These are phyloP conservation scores for Acacia crassicarpa DNA, from an alignment of 306 rosid species.

Conservation along the genomic window DNA sequence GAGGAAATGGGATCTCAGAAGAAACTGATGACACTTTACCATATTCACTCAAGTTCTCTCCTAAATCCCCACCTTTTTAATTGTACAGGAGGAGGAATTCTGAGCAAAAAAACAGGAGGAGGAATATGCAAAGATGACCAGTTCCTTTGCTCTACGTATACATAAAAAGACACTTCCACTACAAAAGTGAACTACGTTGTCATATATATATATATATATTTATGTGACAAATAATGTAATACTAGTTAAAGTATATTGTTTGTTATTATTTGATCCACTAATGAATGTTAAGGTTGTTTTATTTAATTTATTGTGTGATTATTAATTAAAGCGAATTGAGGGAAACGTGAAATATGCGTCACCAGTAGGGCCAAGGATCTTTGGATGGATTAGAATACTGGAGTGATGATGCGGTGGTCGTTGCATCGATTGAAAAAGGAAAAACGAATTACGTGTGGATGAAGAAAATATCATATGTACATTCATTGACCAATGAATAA, in stretches of 20 bases:
- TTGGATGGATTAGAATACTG: neutral
- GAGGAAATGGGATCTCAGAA: constrained; percentile 31
- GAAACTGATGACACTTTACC: neutral
- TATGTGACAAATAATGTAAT: neutral
- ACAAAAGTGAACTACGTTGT: neutral
- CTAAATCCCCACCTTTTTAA: neutral
- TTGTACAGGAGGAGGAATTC: constrained; percentile 11
- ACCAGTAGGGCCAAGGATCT: neutral
- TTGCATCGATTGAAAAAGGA: neutral
- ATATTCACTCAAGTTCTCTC: neutral
- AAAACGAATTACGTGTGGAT: neutral
- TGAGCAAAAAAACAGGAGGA: no score
- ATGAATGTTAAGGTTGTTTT: neutral
- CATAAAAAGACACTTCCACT: neutral
- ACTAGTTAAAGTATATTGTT: neutral
- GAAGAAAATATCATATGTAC: neutral
- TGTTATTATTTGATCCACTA: neutral
- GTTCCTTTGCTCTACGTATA: neutral
- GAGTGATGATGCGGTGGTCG: neutral
- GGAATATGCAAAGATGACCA: neutral
- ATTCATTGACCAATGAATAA: neutral
- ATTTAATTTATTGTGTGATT: neutral
- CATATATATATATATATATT: neutral
- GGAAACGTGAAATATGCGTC: neutral
- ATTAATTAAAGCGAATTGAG: neutral